A percentile compares a stretch with the other conserved stretches of the same genome.
Conservation (phyloP, 768 basidiomycete species). For the Tricholoma matsutake region DNA sequence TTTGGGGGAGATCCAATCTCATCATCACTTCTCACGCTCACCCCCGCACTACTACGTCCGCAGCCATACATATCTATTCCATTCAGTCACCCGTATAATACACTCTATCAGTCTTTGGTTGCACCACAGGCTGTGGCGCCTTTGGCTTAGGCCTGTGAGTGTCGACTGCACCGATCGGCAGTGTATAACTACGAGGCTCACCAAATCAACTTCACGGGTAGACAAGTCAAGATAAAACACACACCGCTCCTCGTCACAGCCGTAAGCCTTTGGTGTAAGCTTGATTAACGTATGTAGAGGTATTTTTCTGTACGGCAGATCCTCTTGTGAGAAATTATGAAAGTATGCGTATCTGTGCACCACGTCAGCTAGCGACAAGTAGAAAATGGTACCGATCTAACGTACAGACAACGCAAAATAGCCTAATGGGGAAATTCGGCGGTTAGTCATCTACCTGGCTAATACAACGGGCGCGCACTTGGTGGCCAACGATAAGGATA, state of each 20-base stretch:
- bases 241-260: slow-evolving; percentile 94
- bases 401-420: slow-evolving; percentile 76
- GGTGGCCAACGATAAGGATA: slow-evolving; percentile 95
- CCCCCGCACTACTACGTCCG: no score
- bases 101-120: slow-evolving; percentile 37
- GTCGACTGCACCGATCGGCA: slow-evolving; percentile 92
- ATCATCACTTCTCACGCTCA: no score
- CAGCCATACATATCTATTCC: no score
- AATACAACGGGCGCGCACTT: slow-evolving; percentile 40
- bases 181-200: slow-evolving; percentile 56
- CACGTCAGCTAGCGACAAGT: slow-evolving; percentile 10
- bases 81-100: slow-evolving; percentile 32
- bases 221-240: slow-evolving; percentile 12
- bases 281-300: slow-evolving; percentile 98
- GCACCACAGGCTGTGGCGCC: slow-evolving; percentile 30
- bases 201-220: not conserved
- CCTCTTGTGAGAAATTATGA: slow-evolving; percentile 85
- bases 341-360: slow-evolving; percentile 89
- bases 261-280: slow-evolving; percentile 96
- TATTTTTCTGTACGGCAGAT: slow-evolving; percentile 97
- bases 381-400: slow-evolving; percentile 10
- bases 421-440: slow-evolving; percentile 40
- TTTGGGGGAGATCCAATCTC: slow-evolving; percentile 21
- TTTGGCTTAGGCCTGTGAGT: slow-evolving; percentile 77
- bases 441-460: slow-evolving; percentile 2